phyloP scores from a whole-genome alignment of 805 yeast species.

The Kluyveromyces siamensis region DNA sequence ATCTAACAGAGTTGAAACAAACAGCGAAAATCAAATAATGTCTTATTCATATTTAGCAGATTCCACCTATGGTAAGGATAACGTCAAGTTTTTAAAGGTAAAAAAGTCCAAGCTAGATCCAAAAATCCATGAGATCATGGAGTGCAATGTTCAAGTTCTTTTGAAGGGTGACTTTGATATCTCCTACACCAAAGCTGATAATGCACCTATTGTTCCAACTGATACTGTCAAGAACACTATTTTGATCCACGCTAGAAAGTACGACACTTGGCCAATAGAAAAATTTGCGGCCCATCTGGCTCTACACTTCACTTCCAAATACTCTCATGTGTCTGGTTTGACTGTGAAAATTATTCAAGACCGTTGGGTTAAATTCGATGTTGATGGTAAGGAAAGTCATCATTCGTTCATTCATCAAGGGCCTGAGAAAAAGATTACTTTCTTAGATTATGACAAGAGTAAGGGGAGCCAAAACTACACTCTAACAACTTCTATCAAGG shows the following conservation, averaged over 20 bases:
- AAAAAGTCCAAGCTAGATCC: constrained; percentile 69
- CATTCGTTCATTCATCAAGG: constrained; percentile 86
- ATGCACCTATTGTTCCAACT: constrained; percentile 84
- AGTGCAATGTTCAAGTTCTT: constrained; percentile 70
- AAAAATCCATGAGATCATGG: constrained; percentile 69
- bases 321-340: constrained; percentile 66
- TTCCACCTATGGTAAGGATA: constrained; percentile 84
- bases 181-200: constrained; percentile 84
- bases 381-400: constrained; percentile 65
- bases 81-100: constrained; percentile 87
- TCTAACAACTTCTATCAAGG: constrained; percentile 64
- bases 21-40: constrained; percentile 5
- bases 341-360: constrained; percentile 60
- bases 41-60: constrained; percentile 26
- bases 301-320: constrained; percentile 69
- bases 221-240: constrained; percentile 90
- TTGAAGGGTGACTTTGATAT: constrained; percentile 71
- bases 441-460: constrained; percentile 41
- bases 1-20: not conserved
- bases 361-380: constrained; percentile 71
- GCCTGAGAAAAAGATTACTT: constrained; percentile 63
- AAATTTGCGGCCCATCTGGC: constrained; percentile 80
- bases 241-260: constrained; percentile 70
- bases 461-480: constrained; percentile 39
- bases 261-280: constrained; percentile 86